These are phyloP conservation scores for Cytospora paraplurivora DNA, from an alignment of 2,329 filamentous ascomycete genomes.

Conservation along the genomic window DNA sequence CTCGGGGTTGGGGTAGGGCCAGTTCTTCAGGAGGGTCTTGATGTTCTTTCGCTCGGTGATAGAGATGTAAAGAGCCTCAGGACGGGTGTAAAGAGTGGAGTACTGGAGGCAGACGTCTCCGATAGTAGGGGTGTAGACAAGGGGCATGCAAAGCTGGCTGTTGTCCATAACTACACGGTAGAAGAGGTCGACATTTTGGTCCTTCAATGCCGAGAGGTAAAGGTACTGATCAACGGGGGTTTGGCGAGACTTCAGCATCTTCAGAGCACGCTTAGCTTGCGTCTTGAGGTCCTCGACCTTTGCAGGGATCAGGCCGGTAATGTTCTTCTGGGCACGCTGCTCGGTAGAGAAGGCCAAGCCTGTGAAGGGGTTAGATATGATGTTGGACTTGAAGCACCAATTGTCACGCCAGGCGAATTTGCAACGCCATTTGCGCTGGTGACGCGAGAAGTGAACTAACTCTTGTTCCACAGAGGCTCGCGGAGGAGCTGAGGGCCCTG, in stretches of 20 bases:
- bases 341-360: slow-evolving; percentile 67
- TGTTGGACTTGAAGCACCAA: background rate
- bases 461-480: slow-evolving; percentile 68
- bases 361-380: slow-evolving; percentile 34
- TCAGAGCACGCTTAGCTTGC: slow-evolving; percentile 68
- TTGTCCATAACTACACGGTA: slow-evolving; percentile 80
- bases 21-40: slow-evolving; percentile 85
- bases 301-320: slow-evolving; percentile 67
- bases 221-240: slow-evolving; percentile 81
- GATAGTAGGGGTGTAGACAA: slow-evolving; percentile 88
- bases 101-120: slow-evolving; percentile 96
- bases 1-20: slow-evolving; percentile 85
- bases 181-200: slow-evolving; percentile 78
- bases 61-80: slow-evolving; percentile 94
- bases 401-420: too few species aligned
- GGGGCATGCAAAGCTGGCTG: slow-evolving; percentile 74
- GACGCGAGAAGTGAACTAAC: slow-evolving; percentile 41
- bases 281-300: slow-evolving; percentile 62
- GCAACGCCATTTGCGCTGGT: background rate
- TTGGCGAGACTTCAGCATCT: slow-evolving; percentile 69
- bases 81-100: slow-evolving; percentile 92
- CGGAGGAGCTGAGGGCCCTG: slow-evolving; percentile 62
- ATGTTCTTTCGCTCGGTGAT: slow-evolving; percentile 93
- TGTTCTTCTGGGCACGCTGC: slow-evolving; percentile 64
- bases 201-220: slow-evolving; percentile 75